Conservation (phyloP, 225 moss, liverwort and hornwort genomes). For the Physcomitrellopsis africana region DNA sequence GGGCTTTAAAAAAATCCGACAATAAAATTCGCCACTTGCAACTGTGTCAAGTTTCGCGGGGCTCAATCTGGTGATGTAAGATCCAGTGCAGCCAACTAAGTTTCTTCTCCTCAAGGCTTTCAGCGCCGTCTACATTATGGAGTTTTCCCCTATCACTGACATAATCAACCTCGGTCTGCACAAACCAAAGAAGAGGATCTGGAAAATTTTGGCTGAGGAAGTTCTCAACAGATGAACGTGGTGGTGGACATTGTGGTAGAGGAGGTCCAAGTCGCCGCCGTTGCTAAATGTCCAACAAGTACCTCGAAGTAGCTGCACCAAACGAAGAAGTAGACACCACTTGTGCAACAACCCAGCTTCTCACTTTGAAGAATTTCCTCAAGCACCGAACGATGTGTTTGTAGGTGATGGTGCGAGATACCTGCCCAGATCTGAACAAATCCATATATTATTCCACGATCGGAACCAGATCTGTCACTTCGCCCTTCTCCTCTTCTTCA, state of each 20-base stretch:
- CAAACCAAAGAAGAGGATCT: slow-evolving; percentile 44
- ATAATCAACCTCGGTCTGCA: slow-evolving; percentile 21
- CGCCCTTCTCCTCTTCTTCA: slow-evolving; percentile 46
- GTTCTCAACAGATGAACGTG: background rate
- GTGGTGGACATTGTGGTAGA: slow-evolving; percentile 39
- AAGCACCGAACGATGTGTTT: slow-evolving; percentile 50
- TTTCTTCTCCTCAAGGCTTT: slow-evolving; percentile 43
- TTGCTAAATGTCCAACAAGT: slow-evolving; percentile 62
- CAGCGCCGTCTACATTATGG: slow-evolving; percentile 16
- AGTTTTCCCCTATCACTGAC: background rate
- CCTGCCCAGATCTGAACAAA: slow-evolving; percentile 51
- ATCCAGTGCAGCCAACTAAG: slow-evolving; percentile 46
- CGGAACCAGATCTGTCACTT: slow-evolving; percentile 52
- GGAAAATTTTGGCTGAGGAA: slow-evolving; percentile 21
- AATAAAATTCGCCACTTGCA: slow-evolving; percentile 18
- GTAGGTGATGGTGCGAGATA: slow-evolving; percentile 61
- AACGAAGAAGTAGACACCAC: background rate
- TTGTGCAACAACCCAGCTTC: background rate
- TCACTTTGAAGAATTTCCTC: slow-evolving; percentile 45
- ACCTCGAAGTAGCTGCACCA: slow-evolving; percentile 59
- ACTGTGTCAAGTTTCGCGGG: no score
- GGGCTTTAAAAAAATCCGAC: background rate
- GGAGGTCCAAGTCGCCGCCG: slow-evolving; percentile 68
- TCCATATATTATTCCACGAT: slow-evolving; percentile 55
- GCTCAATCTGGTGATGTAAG: slow-evolving; percentile 28